Evolutionary conservation across 129 eudicot genomes (phyloP), one percentile per base, ranked within the genome.

Genomic region (Kitagawia praeruptora): DNA sequence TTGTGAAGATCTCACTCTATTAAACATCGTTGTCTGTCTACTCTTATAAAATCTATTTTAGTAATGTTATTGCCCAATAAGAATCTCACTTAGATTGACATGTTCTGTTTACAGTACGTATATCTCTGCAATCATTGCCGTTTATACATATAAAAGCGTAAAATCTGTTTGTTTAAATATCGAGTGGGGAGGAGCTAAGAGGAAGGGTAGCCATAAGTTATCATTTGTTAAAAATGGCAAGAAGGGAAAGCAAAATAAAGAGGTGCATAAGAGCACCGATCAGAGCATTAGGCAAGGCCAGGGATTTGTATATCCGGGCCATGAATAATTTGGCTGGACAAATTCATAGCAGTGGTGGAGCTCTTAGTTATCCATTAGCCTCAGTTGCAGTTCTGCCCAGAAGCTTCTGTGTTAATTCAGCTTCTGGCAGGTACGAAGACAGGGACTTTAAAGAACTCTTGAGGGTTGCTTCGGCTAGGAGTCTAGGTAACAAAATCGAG

Each of bases 401-500:
- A 83, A 85, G 86, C 75, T 85, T 75, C 76, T 82, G 86, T 34
- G 69, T 47, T 42, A 64, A 56, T 64, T 70, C 81, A 40, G 49
- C 46, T 19, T 39, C 70, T 13, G 41, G 80, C 16, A 80, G 77
- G 31, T 21, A 21, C 19, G 61, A 78, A 0, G 48, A 80, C 8
- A 85, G 70, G 47, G 89, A 86, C 31, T 74, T 46, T 23, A 48
- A 81, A n/a, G 86, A 86, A 76, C 86, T 86, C 0, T 10, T 86
- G 14, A 77, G 86, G 63, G 86, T 82, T 37, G 82, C 85, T 13
- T 86, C 89, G 2, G 76, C 83, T 25, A 67, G 79, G 64, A 80
- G 77, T 51, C 34, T 58, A 25, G 75, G 64, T 25, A 47, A 39
- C 0, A 63, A 40, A 49, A 40, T 61, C 19, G 80, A 82, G 53